Base-by-base conservation (phyloP, 148 eudicot species). In the Rheum nobile region DNA sequence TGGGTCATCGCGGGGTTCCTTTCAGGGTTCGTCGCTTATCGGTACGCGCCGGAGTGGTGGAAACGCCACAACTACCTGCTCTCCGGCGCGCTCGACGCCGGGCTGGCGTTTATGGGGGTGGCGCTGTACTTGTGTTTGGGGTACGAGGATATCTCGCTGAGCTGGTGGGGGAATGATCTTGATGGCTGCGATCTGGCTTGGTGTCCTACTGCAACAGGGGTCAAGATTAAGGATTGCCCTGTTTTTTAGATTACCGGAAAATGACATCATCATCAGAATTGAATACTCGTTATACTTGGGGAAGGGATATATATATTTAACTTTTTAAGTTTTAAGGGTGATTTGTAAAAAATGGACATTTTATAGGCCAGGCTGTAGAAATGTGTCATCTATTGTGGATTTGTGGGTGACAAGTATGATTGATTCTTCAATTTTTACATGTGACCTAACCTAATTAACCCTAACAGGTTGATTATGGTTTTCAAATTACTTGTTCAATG, bases 101-200 rank as follows among this genome's bases (percentile, higher is more conserved):
- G 99, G 0, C 77, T 95, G 72, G 99, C 99, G 11, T 95, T 95
- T 69, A 92, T 95, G 99, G 99, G 92, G 8, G 99, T 95, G 74
- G 75, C 92, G 1, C 70, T 91, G 85, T 95, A 95, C 75, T 72
- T 92, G 63, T 87, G 89, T 67, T 87, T 95, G 82, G 99, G 99
- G 8, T 73, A 88, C 76, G 89, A 92, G 77, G 81, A 86, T 12
- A 76, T 88, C 14, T 79, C 76, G 73, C 61, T 95, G 1, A 81
- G 76, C n/a, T 95, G 99, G 99, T 91, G 97, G 97, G 99, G 94
- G 7, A 91, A 92, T 81, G 88, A 92, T 39, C 89, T 95, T 46
- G 99, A 95, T 81, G 99, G 92, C 0, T 95, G 99, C 47, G 83
- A 88, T 54, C 87, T 88, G 75, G 97, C 97, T 41, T 77, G 87